Evolutionary conservation across 2,329 filamentous ascomycete genomes (phyloP).

Genomic region (Penicillium palitans): DNA sequence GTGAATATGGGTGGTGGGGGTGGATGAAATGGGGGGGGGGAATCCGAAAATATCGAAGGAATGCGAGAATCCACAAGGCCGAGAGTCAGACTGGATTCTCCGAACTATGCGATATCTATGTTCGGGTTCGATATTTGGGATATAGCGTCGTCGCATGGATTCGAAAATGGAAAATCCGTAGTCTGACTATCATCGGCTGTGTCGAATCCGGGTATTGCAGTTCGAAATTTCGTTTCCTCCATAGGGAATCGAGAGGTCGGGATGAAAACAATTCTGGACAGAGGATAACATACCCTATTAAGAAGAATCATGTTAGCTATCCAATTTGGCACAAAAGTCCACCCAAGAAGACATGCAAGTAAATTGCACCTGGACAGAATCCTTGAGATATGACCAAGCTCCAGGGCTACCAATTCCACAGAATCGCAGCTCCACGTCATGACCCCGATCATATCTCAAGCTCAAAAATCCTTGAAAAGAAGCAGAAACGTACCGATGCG

Average conservation of each 20-base stretch:
- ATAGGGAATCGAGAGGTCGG: background rate
- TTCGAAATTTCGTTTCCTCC: constrained; percentile 3
- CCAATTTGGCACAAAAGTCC: background rate
- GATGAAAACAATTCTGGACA: background rate
- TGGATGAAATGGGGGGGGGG: background rate
- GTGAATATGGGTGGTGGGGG: background rate
- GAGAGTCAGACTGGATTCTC: constrained; percentile 1
- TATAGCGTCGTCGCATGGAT: background rate
- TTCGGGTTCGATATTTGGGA: background rate
- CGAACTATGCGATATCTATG: background rate
- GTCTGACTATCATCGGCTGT: constrained; percentile 2
- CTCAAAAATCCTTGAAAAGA: constrained; percentile 1
- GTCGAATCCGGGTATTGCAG: background rate
- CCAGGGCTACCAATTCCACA: constrained; percentile 7
- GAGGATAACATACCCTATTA: constrained; percentile 32
- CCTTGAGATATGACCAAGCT: constrained; percentile 6
- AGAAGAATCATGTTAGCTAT: constrained; percentile 20
- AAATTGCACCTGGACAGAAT: background rate
- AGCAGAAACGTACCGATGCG: constrained; percentile 65
- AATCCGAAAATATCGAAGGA: background rate
- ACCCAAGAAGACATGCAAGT: background rate
- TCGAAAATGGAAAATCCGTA: background rate
- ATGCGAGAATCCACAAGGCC: constrained; percentile 1
- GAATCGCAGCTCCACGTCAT: constrained; percentile 13
- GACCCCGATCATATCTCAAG: background rate